A percentile compares a stretch with the other conserved stretches of the same genome.
These are phyloP conservation scores for Collariella sp. DNA, from an alignment of 495 filamentous ascomycete species.

Conservation along the genomic window DNA sequence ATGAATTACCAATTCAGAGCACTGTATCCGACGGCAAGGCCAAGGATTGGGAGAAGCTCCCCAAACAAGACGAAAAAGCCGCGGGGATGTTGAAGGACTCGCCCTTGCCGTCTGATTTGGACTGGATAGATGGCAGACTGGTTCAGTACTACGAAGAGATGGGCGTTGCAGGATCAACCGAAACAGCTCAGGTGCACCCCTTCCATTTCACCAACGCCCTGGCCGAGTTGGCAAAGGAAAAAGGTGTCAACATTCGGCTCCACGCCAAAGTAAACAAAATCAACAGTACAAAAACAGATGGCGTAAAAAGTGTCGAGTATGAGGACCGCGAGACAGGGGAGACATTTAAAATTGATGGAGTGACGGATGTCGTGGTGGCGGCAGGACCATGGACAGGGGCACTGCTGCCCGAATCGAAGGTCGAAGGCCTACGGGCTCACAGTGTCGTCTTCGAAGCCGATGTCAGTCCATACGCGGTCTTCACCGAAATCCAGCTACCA, in stretches of 20 bases:
- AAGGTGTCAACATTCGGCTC: slow-evolving; percentile 62
- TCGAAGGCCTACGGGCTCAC: slow-evolving; percentile 77
- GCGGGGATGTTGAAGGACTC: slow-evolving; percentile 49
- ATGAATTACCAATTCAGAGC: slow-evolving; percentile 28
- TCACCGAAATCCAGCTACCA: slow-evolving; percentile 80
- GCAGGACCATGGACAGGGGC: slow-evolving; percentile 85
- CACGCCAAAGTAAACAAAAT: slow-evolving; percentile 49
- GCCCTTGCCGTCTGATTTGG: slow-evolving; percentile 66
- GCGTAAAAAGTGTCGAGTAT: slow-evolving; percentile 63
- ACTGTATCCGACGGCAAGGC: slow-evolving; percentile 9
- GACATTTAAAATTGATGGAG: slow-evolving; percentile 50
- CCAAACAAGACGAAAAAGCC: slow-evolving; percentile 63
- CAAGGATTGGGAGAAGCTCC: slow-evolving; percentile 50
- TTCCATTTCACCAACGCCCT: slow-evolving; percentile 87
- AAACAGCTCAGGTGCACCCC: slow-evolving; percentile 90
- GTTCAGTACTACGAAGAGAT: slow-evolving; percentile 70
- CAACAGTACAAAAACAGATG: slow-evolving; percentile 42
- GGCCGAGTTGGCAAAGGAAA: slow-evolving; percentile 66
- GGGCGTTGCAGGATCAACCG: slow-evolving; percentile 55
- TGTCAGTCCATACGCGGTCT: slow-evolving; percentile 80
- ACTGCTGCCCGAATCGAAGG: slow-evolving; percentile 68
- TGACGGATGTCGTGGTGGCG: slow-evolving; percentile 74
- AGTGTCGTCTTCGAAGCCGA: slow-evolving; percentile 77
- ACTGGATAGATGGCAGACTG: slow-evolving; percentile 70
- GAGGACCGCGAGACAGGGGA: slow-evolving; percentile 49